Base-by-base conservation (phyloP, 2,329 filamentous ascomycete genomes). In the Sclerotinia spermophila region DNA sequence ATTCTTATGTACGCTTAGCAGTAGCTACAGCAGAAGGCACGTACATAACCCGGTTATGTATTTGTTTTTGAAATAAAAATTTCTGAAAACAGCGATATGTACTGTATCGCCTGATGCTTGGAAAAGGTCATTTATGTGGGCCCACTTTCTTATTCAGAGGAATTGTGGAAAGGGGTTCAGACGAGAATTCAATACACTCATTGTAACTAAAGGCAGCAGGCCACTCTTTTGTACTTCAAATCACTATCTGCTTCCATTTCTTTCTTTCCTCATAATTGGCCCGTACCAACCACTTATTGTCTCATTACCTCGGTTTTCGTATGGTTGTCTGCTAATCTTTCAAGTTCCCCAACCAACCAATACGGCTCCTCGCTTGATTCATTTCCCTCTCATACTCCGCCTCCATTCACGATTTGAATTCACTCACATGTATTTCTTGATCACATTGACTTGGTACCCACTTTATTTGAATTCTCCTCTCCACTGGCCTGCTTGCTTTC, bases 151-250 rank as follows among this genome's bases (percentile, higher is more conserved):
- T 53, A 17, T 65, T 35, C 24, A 40, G n/a, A 53, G 45, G 40
- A 21, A 66, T 30, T 40, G 33, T 19, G n/a, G 17, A 66, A 66
- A 53, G 62, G 62, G 62, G 62, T 66, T 66, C 45, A 53, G 62
- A 53, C 45, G 62, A 66, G 45, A 53, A 40, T 40, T 53, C 62
- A 66, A 24, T 24, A 21, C 33, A n/a, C 7, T 40, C 33, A 27
- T 53, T 15, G 6, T 30, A 53, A 53, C 35, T 27, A 38, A 30
- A 10, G 17, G 33, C 45, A 66, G 42, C 62, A 27, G 62, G n/a
- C n/a, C 5, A 53, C 17, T 30, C 30, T 53, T 40, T 48, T 40
- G 1, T 10, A 19, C 5, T 27, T 27, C 5, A 24, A 66, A 48
- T 19, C n/a, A n/a, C 42, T 17, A 27, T 2, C 44, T 40, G 17